These are phyloP conservation scores for Pleurotus djamor DNA, from an alignment of 768 basidiomycete species.

Conservation along the genomic window DNA sequence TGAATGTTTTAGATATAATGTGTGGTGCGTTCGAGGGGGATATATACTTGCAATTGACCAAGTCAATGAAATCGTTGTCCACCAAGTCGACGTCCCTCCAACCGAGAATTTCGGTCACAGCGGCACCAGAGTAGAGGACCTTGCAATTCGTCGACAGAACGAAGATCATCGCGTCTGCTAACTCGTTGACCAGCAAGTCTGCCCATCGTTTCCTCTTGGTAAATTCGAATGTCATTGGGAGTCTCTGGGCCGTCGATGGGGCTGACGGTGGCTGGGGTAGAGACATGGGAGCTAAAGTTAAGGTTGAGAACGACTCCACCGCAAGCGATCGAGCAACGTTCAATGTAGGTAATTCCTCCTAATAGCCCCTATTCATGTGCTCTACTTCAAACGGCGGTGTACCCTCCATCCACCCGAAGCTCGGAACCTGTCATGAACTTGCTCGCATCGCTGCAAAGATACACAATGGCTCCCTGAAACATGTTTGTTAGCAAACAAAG, in stretches of 20 bases:
- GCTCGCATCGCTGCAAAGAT: constrained; percentile 86
- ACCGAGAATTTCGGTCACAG: constrained; percentile 70
- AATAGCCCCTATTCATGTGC: not conserved
- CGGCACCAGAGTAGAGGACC: constrained; percentile 68
- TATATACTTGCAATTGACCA: constrained; percentile 55
- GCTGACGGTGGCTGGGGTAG: constrained; percentile 4
- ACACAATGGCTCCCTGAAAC: constrained; percentile 80
- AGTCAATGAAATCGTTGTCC: constrained; percentile 60
- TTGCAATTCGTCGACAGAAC: constrained; percentile 61
- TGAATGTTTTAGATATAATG: not conserved
- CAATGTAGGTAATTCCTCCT: not conserved
- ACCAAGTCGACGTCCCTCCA: constrained; percentile 76
- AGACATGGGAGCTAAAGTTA: not conserved
- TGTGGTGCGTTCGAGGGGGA: not conserved
- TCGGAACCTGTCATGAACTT: constrained; percentile 89
- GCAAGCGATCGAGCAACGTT: not conserved
- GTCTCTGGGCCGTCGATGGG: constrained; percentile 12
- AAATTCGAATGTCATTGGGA: constrained; percentile 63
- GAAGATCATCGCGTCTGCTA: constrained; percentile 70
- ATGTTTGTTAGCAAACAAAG: not conserved
- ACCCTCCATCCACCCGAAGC: constrained; percentile 87
- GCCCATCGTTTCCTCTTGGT: constrained; percentile 88
- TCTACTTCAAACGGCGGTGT: constrained; percentile 57
- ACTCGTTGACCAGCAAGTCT: constrained; percentile 73
- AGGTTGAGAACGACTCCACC: not conserved